These are phyloP conservation scores for Suillus sp. DNA, from an alignment of 768 basidiomycete species.

Conservation along the genomic window DNA sequence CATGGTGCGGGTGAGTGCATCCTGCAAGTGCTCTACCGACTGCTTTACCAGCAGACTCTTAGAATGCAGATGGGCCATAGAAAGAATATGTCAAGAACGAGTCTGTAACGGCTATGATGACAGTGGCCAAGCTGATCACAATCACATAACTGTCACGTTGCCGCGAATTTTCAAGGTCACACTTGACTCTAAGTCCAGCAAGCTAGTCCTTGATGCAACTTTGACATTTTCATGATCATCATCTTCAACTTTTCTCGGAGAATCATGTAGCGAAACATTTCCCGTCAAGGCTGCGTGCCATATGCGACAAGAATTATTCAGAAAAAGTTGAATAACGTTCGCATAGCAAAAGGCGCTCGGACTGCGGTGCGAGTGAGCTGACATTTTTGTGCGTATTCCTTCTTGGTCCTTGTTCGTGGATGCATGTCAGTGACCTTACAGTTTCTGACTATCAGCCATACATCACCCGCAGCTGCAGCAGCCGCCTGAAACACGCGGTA, in stretches of 20 bases:
- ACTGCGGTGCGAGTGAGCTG: neutral
- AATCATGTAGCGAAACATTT: conserved; percentile 5
- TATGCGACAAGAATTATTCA: neutral
- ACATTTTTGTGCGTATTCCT: neutral
- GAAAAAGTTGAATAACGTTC: too few relatives aligned
- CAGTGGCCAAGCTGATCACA: neutral
- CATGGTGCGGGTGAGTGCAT: neutral
- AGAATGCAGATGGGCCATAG: neutral
- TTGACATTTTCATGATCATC: neutral
- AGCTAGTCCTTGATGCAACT: neutral
- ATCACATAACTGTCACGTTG: neutral
- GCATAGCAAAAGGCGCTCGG: neutral
- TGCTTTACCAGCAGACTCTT: neutral
- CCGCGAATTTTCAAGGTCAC: neutral
- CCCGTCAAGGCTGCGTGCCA: neutral
- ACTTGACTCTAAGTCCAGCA: neutral
- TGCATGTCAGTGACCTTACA: conserved; percentile 3
- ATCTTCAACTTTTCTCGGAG: neutral
- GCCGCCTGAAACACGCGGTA: neutral
- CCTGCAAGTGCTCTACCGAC: neutral
- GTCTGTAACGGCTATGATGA: neutral
- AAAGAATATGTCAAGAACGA: neutral
- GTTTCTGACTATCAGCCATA: neutral
- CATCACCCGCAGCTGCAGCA: neutral
- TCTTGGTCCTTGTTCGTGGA: neutral